A percentile compares a stretch with the other conserved stretches of the same genome.
phyloP scores from a whole-genome alignment of 2,329 filamentous ascomycete species.

The Alternaria consortialis region DNA sequence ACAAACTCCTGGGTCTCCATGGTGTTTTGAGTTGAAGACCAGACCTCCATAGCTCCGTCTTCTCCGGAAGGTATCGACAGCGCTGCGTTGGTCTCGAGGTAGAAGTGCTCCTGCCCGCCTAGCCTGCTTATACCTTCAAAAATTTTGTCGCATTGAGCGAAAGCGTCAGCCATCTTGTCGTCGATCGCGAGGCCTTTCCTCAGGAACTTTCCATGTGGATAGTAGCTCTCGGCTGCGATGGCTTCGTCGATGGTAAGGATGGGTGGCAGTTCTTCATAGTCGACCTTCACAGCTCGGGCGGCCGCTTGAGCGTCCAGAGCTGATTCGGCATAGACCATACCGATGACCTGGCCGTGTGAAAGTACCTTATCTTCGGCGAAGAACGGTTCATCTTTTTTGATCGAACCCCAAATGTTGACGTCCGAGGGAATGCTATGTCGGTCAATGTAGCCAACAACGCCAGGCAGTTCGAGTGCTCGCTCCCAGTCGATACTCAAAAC shows the following conservation, averaged over 20 bases:
- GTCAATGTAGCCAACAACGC: conserved; percentile 85
- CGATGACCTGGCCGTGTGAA: conserved; percentile 89
- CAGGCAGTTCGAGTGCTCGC: conserved; percentile 81
- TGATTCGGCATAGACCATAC: conserved; percentile 82
- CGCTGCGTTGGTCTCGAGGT: conserved; percentile 89
- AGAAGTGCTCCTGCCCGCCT: conserved; percentile 97
- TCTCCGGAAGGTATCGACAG: conserved; percentile 86
- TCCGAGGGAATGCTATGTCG: conserved; percentile 79
- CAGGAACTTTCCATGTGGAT: conserved; percentile 79
- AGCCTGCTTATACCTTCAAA: conserved; percentile 86
- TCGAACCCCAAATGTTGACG: conserved; percentile 91
- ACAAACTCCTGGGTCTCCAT: conserved; percentile 68
- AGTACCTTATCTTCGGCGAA: conserved; percentile 89
- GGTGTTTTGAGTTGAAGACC: conserved; percentile 53
- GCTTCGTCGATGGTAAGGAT: conserved; percentile 95
- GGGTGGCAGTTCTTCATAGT: conserved; percentile 86
- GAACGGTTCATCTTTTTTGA: conserved; percentile 81
- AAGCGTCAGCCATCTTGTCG: conserved; percentile 72
- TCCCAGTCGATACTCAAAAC: conserved; percentile 79
- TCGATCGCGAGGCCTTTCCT: conserved; percentile 70
- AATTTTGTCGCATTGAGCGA: conserved; percentile 78
- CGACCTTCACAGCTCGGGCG: conserved; percentile 81
- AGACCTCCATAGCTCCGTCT: conserved; percentile 93
- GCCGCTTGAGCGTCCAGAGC: conserved; percentile 80
- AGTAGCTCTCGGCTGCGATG: conserved; percentile 87